These are phyloP conservation scores for Colletotrichum destructivum DNA, from an alignment of 2,329 filamentous ascomycete genomes.

Conservation along the genomic window DNA sequence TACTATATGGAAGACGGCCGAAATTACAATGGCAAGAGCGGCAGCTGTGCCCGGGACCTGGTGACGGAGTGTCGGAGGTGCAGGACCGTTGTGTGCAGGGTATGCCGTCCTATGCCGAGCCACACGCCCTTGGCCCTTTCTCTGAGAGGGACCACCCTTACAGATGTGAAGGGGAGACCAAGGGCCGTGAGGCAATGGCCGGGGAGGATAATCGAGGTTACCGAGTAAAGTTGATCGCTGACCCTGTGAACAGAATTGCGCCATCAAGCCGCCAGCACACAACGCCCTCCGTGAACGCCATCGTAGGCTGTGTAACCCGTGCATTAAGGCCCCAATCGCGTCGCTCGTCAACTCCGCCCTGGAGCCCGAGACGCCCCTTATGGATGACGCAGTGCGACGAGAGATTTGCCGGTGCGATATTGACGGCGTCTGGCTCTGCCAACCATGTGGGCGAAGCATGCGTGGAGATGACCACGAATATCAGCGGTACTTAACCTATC, in stretches of 20 bases:
- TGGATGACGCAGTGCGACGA: conserved; percentile 70
- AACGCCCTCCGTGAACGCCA: conserved; percentile 80
- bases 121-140: conserved; percentile 18
- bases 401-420: conserved; percentile 68
- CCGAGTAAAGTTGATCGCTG: conserved; percentile 32
- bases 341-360: conserved; percentile 63
- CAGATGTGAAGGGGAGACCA: conserved; percentile 15
- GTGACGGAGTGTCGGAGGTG: conserved; percentile 88
- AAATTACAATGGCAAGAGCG: conserved; percentile 76
- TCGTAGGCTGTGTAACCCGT: conserved; percentile 84
- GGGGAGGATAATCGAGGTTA: conserved; percentile 20
- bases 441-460: conserved; percentile 83
- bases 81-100: conserved; percentile 83
- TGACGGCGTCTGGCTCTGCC: conserved; percentile 85
- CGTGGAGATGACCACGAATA: conserved; percentile 73
- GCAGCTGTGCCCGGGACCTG: conserved; percentile 88
- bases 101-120: conserved; percentile 56
- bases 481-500: conserved; percentile 61
- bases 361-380: conserved; percentile 62
- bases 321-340: conserved; percentile 79
- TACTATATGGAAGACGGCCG: conserved; percentile 72
- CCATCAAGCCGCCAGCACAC: conserved; percentile 83
- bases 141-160: neutral
- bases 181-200: conserved; percentile 23
- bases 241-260: conserved; percentile 79